Base-by-base conservation (phyloP, 768 basidiomycete species). In the Mycena crocata region DNA sequence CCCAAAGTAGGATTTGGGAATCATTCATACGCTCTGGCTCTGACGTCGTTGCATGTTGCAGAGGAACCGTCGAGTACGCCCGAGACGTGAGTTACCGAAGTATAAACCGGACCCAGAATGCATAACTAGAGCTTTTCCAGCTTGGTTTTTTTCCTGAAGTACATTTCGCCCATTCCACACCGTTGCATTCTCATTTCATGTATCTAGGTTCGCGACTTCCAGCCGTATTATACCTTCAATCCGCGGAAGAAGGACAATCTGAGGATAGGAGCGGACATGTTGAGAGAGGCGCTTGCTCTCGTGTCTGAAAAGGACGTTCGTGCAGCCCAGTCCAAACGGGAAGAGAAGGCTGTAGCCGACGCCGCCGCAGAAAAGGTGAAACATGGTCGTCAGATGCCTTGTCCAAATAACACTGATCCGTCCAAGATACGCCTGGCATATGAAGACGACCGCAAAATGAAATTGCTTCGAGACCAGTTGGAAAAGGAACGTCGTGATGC, bases 131-230 rank as follows among this genome's bases (percentile, higher is more conserved):
- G 46, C 31, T 65, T 42, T 56, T 24, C 21, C 70, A 94, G 91
- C 85, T 93, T 68, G 92, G 93, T 21, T 95, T 95, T 74, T 79
- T 84, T 32, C 87, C 91, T 34, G 85, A 92, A 76, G 93, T 93
- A 72, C 26, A 17, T 32, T 44, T 35, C 15, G 57, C 21, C 44
- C 28, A 51, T 31, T 49, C 57, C 26, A 57, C 61, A 39, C 6
- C 12, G 49, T 71, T 28, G 68, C 21, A 49, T 34, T 63, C 69
- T 37, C 59, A 57, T 59, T 37, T 30, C 28, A 35, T 55, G 24
- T 49, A 32, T 70, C 7, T 57, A 93, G 91, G 90, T 93, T 57
- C 78, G 82, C 56, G 80, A 89, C 46, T 92, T 93, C 67, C 91
- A 94, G 71, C 93, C 93, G 0, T 86, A 83, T 72, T 95, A 94